Evolutionary conservation across 176 grass and related monocot genomes (phyloP).

Genomic region (Typha latifolia): DNA sequence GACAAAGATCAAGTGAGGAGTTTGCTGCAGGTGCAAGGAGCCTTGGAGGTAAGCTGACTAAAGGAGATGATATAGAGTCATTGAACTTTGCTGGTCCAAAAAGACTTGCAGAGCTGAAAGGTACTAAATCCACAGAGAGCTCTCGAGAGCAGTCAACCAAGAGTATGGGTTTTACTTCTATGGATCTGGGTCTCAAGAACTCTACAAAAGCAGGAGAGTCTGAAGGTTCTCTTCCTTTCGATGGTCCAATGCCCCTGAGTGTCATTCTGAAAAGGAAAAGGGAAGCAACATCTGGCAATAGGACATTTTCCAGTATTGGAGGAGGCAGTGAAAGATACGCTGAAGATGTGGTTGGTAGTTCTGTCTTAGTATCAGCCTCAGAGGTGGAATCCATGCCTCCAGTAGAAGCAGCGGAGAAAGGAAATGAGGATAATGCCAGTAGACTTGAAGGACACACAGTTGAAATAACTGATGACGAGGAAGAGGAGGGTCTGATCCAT

Average conservation of each 20-base stretch:
- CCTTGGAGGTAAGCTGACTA: conserved; percentile 13
- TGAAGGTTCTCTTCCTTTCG: conserved; percentile 49
- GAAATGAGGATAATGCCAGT: conserved; percentile 10
- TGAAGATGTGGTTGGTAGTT: neutral
- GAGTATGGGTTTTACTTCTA: conserved; percentile 1
- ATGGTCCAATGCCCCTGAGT: conserved; percentile 67
- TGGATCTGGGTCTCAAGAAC: neutral
- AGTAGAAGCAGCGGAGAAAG: conserved; percentile 30
- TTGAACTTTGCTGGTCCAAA: conserved; percentile 43
- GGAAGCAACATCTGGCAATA: conserved; percentile 27
- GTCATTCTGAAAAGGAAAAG: conserved; percentile 81
- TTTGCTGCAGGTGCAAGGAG: conserved; percentile 3
- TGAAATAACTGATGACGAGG: conserved; percentile 31
- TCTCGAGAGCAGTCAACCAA: conserved; percentile 16
- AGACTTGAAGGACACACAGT: conserved; percentile 38
- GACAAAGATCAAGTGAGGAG: conserved; percentile 27
- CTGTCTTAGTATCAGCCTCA: neutral
- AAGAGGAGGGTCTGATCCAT: conserved; percentile 40
- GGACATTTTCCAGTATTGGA: conserved; percentile 19
- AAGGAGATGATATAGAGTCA: conserved; percentile 13
- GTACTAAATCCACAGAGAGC: neutral
- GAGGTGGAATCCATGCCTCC: conserved; percentile 18
- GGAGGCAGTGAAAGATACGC: conserved; percentile 25
- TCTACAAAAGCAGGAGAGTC: conserved; percentile 1
- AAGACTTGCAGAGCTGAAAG: conserved; percentile 9